Conservation (phyloP, 345 rosid genomes). For the Boechera retrofracta region DNA sequence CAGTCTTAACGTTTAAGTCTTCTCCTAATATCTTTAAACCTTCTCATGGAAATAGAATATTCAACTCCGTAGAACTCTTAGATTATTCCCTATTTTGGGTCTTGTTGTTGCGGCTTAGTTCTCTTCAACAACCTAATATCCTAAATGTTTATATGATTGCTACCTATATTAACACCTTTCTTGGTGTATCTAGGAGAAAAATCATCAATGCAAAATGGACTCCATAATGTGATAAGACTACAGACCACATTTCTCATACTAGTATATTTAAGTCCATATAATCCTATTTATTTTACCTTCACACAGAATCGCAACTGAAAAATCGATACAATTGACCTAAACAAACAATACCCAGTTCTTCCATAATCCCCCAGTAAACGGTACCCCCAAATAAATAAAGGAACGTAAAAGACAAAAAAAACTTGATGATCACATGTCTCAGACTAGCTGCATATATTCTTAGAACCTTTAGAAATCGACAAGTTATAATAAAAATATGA, state of each 20-base stretch:
- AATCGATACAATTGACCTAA: neutral
- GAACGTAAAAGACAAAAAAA: neutral
- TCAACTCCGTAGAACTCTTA: neutral
- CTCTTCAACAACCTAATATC: neutral
- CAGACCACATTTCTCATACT: constrained; percentile 11
- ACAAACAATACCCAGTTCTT: neutral
- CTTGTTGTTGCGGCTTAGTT: neutral
- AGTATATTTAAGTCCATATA: neutral
- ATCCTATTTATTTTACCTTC: neutral
- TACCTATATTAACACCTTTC: constrained; percentile 7
- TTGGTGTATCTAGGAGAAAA: neutral
- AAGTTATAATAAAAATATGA: neutral
- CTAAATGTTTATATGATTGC: neutral
- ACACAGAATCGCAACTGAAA: neutral
- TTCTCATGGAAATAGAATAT: neutral
- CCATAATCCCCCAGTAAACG: neutral
- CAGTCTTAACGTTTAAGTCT: constrained; percentile 12
- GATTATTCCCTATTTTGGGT: neutral
- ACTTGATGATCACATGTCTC: constrained; percentile 5
- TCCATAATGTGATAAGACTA: neutral
- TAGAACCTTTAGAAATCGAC: neutral
- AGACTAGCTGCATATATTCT: constrained; percentile 7
- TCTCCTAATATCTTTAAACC: constrained; percentile 12
- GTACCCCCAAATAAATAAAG: constrained; percentile 3
- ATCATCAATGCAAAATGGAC: neutral